Evolutionary conservation across 179 eudicot genomes (phyloP).

Genomic region (Silene noctiflora): DNA sequence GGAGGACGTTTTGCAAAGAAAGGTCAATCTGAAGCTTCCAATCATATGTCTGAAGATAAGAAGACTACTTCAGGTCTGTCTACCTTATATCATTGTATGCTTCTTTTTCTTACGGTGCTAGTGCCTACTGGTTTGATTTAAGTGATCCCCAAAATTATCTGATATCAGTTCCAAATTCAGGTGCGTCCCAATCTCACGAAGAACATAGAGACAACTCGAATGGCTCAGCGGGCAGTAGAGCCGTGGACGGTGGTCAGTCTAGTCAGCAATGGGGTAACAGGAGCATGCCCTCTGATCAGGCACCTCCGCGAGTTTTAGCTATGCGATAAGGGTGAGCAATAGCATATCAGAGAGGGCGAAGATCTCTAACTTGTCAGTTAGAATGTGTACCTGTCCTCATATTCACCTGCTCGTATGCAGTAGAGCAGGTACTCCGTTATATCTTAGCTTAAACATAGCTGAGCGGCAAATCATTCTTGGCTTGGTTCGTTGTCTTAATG

Average conservation of each 20-base stretch:
- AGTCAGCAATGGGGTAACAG: conserved; percentile 49
- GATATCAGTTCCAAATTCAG: conserved; percentile 22
- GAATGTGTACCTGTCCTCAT: conserved; percentile 11
- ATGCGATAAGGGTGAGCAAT: conserved; percentile 33
- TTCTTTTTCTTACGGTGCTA: too few species aligned
- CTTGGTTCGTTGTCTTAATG: conserved; percentile 34
- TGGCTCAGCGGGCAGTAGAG: conserved; percentile 23
- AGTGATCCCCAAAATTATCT: not conserved
- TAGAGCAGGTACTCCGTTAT: conserved; percentile 26
- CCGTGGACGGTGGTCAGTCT: conserved; percentile 33
- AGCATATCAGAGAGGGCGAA: not conserved
- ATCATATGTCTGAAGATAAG: conserved; percentile 31
- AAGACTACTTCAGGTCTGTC: conserved; percentile 31
- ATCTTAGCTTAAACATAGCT: conserved; percentile 50
- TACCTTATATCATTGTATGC: not conserved
- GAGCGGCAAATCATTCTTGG: conserved; percentile 82
- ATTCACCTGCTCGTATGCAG: conserved; percentile 29
- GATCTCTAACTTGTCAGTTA: conserved; percentile 13
- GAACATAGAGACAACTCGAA: conserved; percentile 23
- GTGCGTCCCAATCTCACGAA: conserved; percentile 26
- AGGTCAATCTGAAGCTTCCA: conserved; percentile 42
- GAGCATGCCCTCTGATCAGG: conserved; percentile 35
- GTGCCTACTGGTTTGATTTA: conserved; percentile 5
- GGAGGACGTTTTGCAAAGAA: conserved; percentile 92
- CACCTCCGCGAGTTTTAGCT: conserved; percentile 48